Evolutionary conservation across 2,329 filamentous ascomycete genomes (phyloP).

Genomic region (Alternaria alternata): DNA sequence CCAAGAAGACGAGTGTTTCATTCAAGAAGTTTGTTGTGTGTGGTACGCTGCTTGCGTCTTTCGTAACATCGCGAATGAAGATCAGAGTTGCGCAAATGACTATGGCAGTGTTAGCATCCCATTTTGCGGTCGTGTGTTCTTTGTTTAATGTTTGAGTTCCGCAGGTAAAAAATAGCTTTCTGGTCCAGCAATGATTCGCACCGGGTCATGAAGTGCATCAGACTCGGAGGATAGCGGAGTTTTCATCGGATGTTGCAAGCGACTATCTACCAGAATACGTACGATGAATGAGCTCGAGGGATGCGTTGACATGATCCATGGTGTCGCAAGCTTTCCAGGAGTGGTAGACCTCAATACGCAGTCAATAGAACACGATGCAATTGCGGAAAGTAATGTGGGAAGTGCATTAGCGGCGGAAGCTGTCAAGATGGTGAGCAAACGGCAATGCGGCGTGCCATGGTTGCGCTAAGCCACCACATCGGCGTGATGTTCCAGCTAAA

Average conservation of each 20-base stretch:
- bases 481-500: constrained; percentile 7
- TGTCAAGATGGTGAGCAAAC: not conserved
- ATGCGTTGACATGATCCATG: constrained; percentile 18
- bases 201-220: not conserved
- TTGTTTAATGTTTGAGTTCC: not conserved
- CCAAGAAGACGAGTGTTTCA: constrained; percentile 19
- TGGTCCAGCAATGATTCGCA: not conserved
- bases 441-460: constrained; percentile 1
- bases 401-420: constrained; percentile 4
- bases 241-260: not conserved
- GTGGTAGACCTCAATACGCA: not conserved
- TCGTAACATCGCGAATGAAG: constrained; percentile 25
- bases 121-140: not conserved
- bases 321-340: not conserved
- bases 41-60: constrained; percentile 5
- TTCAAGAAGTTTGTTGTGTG: constrained; percentile 11
- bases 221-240: not conserved
- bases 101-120: constrained; percentile 6
- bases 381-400: not conserved
- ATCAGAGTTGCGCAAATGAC: constrained; percentile 24
- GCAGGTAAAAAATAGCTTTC: not conserved
- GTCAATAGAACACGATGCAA: not conserved
- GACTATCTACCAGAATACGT: not conserved
- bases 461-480: constrained; percentile 3
- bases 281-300: constrained; percentile 19